A percentile compares a stretch with the other conserved stretches of the same genome.
These are phyloP conservation scores for Stemphylium beticola DNA, from an alignment of 2,329 filamentous ascomycete species.

Conservation along the genomic window DNA sequence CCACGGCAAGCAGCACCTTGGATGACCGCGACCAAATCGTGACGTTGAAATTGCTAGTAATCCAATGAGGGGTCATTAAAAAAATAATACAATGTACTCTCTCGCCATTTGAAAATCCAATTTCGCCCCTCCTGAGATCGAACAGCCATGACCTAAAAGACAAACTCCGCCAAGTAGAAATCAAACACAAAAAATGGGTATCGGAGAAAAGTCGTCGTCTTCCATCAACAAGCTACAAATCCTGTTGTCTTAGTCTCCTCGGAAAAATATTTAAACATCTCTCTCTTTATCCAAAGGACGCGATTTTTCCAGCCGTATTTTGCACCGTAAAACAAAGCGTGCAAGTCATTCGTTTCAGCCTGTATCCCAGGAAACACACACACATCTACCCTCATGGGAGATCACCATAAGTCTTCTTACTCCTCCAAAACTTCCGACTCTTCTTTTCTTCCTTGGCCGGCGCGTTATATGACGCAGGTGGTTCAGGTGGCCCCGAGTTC, in stretches of 20 bases:
- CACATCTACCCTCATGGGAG: constrained; percentile 7
- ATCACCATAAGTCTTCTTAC: constrained; percentile 36
- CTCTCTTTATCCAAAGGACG: not conserved
- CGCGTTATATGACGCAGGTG: constrained; percentile 9
- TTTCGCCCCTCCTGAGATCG: not conserved
- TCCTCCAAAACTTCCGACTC: constrained; percentile 43
- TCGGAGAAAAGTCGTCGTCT: not conserved
- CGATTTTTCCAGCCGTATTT: not conserved
- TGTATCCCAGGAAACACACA: not conserved
- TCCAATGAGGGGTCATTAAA: too few species aligned
- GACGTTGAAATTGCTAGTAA: too few species aligned
- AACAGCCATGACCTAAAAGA: not conserved
- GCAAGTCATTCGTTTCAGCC: not conserved
- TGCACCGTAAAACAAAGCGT: not conserved
- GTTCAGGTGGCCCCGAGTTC: constrained; percentile 49
- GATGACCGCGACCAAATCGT: too few species aligned
- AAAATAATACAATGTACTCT: too few species aligned
- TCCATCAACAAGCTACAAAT: not conserved
- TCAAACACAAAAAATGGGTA: not conserved
- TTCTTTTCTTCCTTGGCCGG: constrained; percentile 37
- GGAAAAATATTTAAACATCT: not conserved
- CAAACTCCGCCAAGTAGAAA: not conserved
- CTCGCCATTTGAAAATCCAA: not conserved
- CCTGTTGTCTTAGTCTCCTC: not conserved
- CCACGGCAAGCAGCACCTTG: too few species aligned